Evolutionary conservation across 345 rosid genomes (phyloP).

Genomic region (Syzygium jambos): DNA sequence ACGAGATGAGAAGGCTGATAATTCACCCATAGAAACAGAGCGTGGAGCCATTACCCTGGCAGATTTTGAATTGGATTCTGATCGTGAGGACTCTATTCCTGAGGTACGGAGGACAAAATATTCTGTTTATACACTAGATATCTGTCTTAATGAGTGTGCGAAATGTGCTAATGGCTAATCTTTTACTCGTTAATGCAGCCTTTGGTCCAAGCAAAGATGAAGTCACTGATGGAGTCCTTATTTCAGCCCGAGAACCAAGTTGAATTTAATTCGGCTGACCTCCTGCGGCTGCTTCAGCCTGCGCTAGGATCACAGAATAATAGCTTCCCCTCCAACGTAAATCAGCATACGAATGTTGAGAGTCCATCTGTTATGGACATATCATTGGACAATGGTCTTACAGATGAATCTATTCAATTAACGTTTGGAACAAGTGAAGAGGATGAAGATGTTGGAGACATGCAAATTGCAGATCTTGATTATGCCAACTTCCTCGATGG

Average conservation of each 20-base stretch:
- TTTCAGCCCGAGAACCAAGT: background rate
- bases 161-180: background rate
- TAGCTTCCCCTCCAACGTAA: background rate
- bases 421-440: background rate
- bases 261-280: background rate
- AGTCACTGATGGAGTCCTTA: background rate
- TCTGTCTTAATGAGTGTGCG: background rate
- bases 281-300: background rate
- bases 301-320: background rate
- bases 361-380: background rate
- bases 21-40: background rate
- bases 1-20: background rate
- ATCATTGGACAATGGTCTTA: background rate
- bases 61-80: background rate
- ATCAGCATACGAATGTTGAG: background rate
- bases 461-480: background rate
- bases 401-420: background rate
- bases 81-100: background rate
- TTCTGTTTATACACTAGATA: background rate
- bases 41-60: background rate
- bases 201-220: background rate
- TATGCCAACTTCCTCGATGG: background rate
- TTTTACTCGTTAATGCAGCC: background rate
- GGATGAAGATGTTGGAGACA: background rate
- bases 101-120: background rate